Conservation (phyloP, 106 monocot genomes). For the Dioscorea zingiberensis region DNA sequence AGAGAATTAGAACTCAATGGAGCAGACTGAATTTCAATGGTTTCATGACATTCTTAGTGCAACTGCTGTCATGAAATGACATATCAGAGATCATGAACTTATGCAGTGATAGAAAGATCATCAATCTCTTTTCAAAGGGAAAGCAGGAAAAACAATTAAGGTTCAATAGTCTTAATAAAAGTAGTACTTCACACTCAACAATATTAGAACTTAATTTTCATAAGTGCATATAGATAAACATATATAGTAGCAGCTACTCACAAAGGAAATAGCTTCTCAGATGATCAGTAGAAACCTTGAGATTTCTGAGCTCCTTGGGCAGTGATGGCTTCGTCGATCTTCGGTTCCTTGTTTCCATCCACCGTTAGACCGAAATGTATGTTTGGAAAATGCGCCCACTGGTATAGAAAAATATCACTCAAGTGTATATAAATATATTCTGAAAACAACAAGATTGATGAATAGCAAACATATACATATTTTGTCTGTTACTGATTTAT, state of each 20-base stretch:
- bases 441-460: too few relatives aligned
- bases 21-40: too few relatives aligned
- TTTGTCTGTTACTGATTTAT: too few relatives aligned
- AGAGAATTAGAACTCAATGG: too few relatives aligned
- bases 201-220: neutral
- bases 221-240: neutral
- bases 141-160: neutral
- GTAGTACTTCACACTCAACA: neutral
- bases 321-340: conserved; percentile 41
- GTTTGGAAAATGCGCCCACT: conserved; percentile 98
- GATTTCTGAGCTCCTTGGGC: conserved; percentile 28
- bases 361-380: conserved; percentile 74
- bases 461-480: too few relatives aligned
- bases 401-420: conserved; percentile 3
- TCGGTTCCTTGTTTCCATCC: conserved; percentile 47
- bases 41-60: too few relatives aligned
- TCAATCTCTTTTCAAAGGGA: neutral
- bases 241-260: neutral
- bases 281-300: conserved; percentile 44
- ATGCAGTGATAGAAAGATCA: too few relatives aligned
- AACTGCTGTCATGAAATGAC: too few relatives aligned
- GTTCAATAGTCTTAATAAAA: neutral
- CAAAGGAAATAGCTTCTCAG: too few relatives aligned
- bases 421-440: neutral
- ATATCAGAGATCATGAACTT: too few relatives aligned